Base-by-base conservation (phyloP, 73 alveolate genomes). In the Loxodes magnus region DNA sequence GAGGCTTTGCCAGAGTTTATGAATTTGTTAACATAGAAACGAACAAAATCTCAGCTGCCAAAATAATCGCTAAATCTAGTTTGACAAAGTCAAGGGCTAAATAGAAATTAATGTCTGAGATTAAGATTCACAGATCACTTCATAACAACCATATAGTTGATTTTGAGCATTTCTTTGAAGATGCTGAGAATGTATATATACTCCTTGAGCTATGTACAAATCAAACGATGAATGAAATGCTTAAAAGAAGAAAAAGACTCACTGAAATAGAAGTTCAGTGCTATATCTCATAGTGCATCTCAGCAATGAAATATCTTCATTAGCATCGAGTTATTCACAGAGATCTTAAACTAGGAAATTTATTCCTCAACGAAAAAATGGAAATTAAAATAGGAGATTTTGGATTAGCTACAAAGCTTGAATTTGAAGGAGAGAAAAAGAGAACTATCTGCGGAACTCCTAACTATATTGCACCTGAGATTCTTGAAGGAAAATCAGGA, bases 121-220 rank as follows among this genome's bases (percentile, higher is more conserved):
- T n/a, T n/a, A n/a, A n/a, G n/a, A n/a, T n/a, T n/a, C n/a, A n/a
- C n/a, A n/a, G n/a, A n/a, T n/a, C 96, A 31, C 67, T 90, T 29
- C 89, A 84, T 54, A 92, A 92, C 63, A 64, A 80, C 4, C 67
- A 92, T 64, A 82, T 92, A 21, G 98, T 88, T 2, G 87, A 88
- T 20, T 92, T 88, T 67, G 97, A 92, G 56, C 97, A 89, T 86
- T 97, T 55, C 61, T 72, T 76, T 19, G 84, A 76, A 54, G 88
- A 76, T 50, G 16, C 39, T 19, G 88, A 76, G 4, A 70, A 67
- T 52, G 56, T 76, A 12, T 76, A 76, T 54, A 56, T 76, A 37
- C 41, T 76, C 19, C 56, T 76, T 6, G 90, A 76, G 46, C 44
- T 69, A 31, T 76, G 79, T 37, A 53, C 27, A 51, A 69, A 58